phyloP scores from a whole-genome alignment of 139 green algal species.

The Pleodorina starrii region DNA sequence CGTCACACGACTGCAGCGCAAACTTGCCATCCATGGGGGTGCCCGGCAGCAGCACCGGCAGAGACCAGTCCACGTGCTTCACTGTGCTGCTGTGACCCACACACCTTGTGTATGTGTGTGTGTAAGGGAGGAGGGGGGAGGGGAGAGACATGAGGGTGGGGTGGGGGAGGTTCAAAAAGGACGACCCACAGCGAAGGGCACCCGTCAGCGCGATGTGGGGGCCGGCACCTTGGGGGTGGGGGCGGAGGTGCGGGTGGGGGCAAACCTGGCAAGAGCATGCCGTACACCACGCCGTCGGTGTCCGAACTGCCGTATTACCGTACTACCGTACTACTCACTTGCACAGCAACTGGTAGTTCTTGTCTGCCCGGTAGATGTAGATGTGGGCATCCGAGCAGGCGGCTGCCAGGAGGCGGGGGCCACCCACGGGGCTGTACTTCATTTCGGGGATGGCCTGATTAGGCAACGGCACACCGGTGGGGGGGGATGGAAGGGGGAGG shows the following conservation, averaged over 20 bases:
- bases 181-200: too few relatives aligned
- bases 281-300: too few relatives aligned
- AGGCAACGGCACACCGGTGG: not conserved
- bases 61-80: slow-evolving; percentile 70
- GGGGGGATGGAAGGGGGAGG: not conserved
- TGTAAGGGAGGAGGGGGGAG: not conserved
- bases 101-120: not conserved
- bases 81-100: slow-evolving; percentile 59
- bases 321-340: too few relatives aligned
- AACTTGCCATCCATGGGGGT: slow-evolving; percentile 40
- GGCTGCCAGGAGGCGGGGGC: slow-evolving; percentile 62
- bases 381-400: slow-evolving; percentile 66
- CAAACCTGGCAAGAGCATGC: too few relatives aligned
- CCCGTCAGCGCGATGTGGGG: too few relatives aligned
- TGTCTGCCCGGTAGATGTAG: slow-evolving; percentile 68
- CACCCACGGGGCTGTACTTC: slow-evolving; percentile 67
- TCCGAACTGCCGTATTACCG: too few relatives aligned
- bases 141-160: not conserved
- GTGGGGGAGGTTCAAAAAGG: not conserved
- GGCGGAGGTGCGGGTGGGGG: too few relatives aligned
- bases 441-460: slow-evolving; percentile 64
- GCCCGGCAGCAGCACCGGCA: slow-evolving; percentile 58
- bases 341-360: slow-evolving; percentile 62
- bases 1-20: slow-evolving; percentile 58
- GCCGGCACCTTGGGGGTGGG: too few relatives aligned